Conservation (phyloP, 306 rosid genomes). For the Cicer judaicum region DNA sequence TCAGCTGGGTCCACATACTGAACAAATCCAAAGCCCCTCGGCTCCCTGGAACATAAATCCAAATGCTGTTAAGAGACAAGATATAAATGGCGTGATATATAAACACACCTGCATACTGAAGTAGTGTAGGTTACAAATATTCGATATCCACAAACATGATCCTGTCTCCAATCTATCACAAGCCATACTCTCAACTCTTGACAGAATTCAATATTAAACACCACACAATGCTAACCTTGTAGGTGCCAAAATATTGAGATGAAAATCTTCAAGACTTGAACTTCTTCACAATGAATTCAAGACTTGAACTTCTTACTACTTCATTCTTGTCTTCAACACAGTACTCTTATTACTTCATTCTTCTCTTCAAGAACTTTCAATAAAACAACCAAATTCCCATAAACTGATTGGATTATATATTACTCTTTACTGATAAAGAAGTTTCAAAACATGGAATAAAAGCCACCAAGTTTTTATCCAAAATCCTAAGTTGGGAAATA, state of each 20-base stretch:
- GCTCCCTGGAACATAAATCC: conserved; percentile 60
- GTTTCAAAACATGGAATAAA: conserved; percentile 20
- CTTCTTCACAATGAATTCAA: conserved; percentile 68
- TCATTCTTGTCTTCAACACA: conserved; percentile 44
- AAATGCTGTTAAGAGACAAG: neutral
- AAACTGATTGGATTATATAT: conserved; percentile 52
- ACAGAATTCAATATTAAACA: conserved; percentile 55
- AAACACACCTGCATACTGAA: conserved; percentile 34
- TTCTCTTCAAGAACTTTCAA: conserved; percentile 80
- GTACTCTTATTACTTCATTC: conserved; percentile 78
- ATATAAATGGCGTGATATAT: neutral
- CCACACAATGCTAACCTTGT: conserved; percentile 82
- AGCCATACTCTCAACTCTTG: conserved; percentile 44
- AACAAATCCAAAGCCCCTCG: conserved; percentile 84
- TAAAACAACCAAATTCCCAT: conserved; percentile 75
- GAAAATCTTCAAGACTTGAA: conserved; percentile 81
- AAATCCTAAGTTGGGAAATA: conserved; percentile 17
- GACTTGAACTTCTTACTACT: conserved; percentile 50
- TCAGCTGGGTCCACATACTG: conserved; percentile 74
- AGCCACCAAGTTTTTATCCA: neutral
- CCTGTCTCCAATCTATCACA: conserved; percentile 39
- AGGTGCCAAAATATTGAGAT: conserved; percentile 64
- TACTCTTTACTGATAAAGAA: conserved; percentile 15
- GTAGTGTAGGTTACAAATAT: conserved; percentile 32
- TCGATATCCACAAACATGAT: conserved; percentile 41